Percentiles rank a stretch among this genome's conserved stretches.
Evolutionary conservation across 2,329 filamentous ascomycete species (phyloP).

Genomic region (Colletotrichum plurivorum): DNA sequence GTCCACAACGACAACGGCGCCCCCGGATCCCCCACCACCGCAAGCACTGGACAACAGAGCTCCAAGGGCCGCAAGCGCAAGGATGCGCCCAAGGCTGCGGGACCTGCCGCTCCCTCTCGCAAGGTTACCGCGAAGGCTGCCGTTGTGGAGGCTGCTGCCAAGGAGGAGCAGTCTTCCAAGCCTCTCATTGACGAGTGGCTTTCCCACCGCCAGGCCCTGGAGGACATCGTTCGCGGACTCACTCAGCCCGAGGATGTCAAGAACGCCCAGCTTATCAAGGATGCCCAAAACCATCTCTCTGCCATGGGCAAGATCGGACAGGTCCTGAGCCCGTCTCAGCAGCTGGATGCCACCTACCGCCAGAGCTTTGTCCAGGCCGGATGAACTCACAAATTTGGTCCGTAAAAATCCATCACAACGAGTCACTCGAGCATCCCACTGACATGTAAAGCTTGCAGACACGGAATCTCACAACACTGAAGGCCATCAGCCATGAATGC

Average conservation of each 20-base stretch:
- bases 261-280: conserved; percentile 67
- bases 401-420: conserved; percentile 20
- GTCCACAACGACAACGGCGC: conserved; percentile 80
- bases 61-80: conserved; percentile 71
- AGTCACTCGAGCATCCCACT: background rate
- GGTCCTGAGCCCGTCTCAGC: conserved; percentile 46
- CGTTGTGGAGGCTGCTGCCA: conserved; percentile 50
- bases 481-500: conserved; percentile 26
- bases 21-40: conserved; percentile 55
- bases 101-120: conserved; percentile 55
- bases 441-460: conserved; percentile 11
- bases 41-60: conserved; percentile 49
- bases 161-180: conserved; percentile 52
- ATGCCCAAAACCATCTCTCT: conserved; percentile 64
- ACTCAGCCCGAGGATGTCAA: conserved; percentile 65
- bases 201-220: conserved; percentile 74
- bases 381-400: conserved; percentile 45
- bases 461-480: conserved; percentile 14
- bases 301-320: conserved; percentile 67
- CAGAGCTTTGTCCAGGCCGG: conserved; percentile 47
- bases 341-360: conserved; percentile 25
- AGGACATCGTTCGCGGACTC: conserved; percentile 68
- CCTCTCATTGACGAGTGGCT: conserved; percentile 69
- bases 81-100: conserved; percentile 60
- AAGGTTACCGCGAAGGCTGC: conserved; percentile 63